Evolutionary conservation across 2,329 filamentous ascomycete species (phyloP).

Genomic region (Fusarium transvaalense): DNA sequence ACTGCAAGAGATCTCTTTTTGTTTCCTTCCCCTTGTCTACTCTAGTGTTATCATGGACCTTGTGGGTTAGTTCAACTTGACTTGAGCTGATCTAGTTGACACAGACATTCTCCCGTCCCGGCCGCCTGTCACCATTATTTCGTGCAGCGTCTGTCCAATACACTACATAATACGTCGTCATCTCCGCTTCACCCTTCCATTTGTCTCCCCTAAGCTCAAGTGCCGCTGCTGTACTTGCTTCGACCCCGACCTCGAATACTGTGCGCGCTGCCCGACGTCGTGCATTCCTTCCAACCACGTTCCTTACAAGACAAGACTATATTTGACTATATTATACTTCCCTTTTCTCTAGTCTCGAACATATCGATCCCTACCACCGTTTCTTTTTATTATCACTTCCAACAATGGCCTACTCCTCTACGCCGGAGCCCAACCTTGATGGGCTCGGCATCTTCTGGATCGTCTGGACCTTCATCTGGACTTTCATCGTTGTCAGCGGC

Average conservation of each 20-base stretch:
- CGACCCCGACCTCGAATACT: background rate
- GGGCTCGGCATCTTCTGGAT: conserved; percentile 58
- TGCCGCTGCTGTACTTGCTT: conserved; percentile 4
- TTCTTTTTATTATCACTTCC: background rate
- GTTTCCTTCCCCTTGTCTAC: conserved; percentile 8
- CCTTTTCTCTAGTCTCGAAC: background rate
- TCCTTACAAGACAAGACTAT: conserved; percentile 29
- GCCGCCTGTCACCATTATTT: background rate
- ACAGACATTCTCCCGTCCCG: conserved; percentile 6
- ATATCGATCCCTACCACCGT: background rate
- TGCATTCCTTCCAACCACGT: conserved; percentile 43
- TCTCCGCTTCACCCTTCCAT: conserved; percentile 17
- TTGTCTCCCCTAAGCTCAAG: background rate
- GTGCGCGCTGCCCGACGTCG: conserved; percentile 9
- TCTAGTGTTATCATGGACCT: conserved; percentile 4
- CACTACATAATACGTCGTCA: conserved; percentile 37
- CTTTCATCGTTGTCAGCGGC: conserved; percentile 53
- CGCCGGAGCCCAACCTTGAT: conserved; percentile 53
- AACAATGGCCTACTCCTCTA: conserved; percentile 41
- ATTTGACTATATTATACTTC: conserved; percentile 2
- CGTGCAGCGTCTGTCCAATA: background rate
- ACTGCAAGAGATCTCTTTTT: conserved; percentile 11
- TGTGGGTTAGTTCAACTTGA: background rate
- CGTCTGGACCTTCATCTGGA: conserved; percentile 55
- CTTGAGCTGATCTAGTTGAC: conserved; percentile 2